Percentiles rank a stretch among this genome's conserved stretches.
phyloP scores from a whole-genome alignment of 352 stramenopile species.

The Phytopythium litorale region DNA sequence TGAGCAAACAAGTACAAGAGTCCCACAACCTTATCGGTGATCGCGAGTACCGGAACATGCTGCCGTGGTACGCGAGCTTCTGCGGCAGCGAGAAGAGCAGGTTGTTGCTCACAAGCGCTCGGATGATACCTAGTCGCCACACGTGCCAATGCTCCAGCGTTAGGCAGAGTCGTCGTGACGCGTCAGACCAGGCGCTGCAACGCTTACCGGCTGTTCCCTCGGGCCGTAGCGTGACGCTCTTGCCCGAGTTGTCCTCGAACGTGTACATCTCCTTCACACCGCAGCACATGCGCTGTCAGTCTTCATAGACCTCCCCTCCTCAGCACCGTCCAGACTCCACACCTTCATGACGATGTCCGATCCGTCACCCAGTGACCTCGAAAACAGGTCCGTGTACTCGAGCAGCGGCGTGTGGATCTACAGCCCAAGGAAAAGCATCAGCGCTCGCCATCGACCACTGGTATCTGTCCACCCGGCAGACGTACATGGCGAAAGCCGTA shows the following conservation, averaged over 20 bases:
- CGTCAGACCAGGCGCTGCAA: background rate
- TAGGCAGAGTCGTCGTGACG: background rate
- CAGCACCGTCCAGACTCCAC: background rate
- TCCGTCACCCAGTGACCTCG: constrained; percentile 70
- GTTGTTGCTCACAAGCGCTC: constrained; percentile 76
- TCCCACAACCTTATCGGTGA: background rate
- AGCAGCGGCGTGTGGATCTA: constrained; percentile 82
- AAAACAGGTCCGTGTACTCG: constrained; percentile 87
- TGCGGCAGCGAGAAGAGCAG: constrained; percentile 66
- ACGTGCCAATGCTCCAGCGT: background rate
- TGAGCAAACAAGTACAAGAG: background rate
- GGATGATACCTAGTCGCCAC: constrained; percentile 49
- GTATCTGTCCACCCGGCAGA: background rate
- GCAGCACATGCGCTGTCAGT: background rate
- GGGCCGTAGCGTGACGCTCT: constrained; percentile 80
- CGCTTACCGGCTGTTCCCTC: constrained; percentile 69
- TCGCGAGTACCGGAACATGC: constrained; percentile 77
- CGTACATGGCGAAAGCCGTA: constrained; percentile 78
- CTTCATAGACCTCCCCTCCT: background rate
- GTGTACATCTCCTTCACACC: constrained; percentile 84
- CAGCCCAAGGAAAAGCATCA: background rate
- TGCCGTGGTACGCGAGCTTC: constrained; percentile 81
- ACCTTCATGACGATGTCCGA: constrained; percentile 88
- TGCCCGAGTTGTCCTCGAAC: constrained; percentile 84
- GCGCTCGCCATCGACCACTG: background rate